Evolutionary conservation across 208 protist genomes (phyloP).

Genomic region (Perkinsela sp.): DNA sequence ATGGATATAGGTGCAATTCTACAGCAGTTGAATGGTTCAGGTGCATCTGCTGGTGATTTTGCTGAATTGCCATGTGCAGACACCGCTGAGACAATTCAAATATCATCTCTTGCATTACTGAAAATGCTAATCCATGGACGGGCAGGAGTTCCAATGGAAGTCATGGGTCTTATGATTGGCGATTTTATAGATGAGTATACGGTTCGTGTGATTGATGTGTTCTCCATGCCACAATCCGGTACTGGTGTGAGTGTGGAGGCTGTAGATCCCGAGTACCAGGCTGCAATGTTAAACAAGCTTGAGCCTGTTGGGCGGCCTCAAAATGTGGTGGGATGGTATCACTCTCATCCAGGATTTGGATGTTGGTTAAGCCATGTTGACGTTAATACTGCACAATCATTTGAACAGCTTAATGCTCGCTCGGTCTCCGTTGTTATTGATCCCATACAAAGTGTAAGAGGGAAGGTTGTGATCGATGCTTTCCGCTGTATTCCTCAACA

Average conservation of each 20-base stretch:
- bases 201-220: constrained; percentile 90
- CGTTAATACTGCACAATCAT: constrained; percentile 89
- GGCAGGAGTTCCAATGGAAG: constrained; percentile 97
- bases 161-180: constrained; percentile 99
- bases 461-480: constrained; percentile 99
- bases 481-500: constrained; percentile 87
- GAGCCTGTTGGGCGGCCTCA: constrained; percentile 89
- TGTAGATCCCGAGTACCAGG: constrained; percentile 98
- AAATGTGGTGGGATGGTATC: constrained; percentile 99
- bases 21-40: neutral
- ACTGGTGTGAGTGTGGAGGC: constrained; percentile 94
- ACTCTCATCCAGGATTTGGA: constrained; percentile 99
- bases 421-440: constrained; percentile 98
- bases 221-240: constrained; percentile 93
- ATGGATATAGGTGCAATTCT: neutral
- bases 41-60: neutral
- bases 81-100: constrained; percentile 94
- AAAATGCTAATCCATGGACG: constrained; percentile 99
- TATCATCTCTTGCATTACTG: constrained; percentile 96
- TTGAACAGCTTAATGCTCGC: constrained; percentile 87
- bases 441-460: constrained; percentile 96
- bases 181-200: constrained; percentile 99
- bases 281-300: constrained; percentile 98
- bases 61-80: constrained; percentile 17
- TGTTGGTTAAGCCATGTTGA: constrained; percentile 99